Evolutionary conservation across 805 yeast genomes (phyloP), one percentile per base, ranked within the genome.

Genomic region (Kluyveromyces aestuarii): DNA sequence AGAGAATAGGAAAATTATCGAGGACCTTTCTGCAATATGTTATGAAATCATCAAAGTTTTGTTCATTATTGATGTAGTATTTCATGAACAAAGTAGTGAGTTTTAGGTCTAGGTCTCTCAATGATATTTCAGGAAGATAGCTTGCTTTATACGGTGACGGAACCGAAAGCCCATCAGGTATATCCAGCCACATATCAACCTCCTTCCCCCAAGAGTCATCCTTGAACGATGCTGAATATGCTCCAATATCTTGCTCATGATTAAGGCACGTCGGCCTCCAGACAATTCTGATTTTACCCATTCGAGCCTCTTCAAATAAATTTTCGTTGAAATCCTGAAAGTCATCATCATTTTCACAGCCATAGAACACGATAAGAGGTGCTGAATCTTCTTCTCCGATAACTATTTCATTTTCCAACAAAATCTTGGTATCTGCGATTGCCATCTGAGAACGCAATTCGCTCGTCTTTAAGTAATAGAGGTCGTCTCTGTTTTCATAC

Each of bases 391-490:
- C 60, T 2, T 52, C 43, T 0, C 95, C 95, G 44, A 87, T 71
- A 0, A 84, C 68, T 49, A 88, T 72, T 58, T 91, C 97, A 51
- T 77, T 75, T 0, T 79, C 71, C 3, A 67, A 41, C 14, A 67
- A 27, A 2, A 57, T 45, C 4, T 50, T 44, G 4, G 50, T 50
- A 42, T 60, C 64, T 1, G 54, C 43, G 8, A 55, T 30, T 19
- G 25, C 25, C 8, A 55, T 50, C 46, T 63, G 68, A 10, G 46
- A 49, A 21, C 52, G 47, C 6, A 61, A 56, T n/a, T 69, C 67
- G 25, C 70, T 70, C 0, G 87, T 77, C 61, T 84, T 82, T 49
- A 93, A 71, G 2, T 96, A 95, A 63, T 79, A 93, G 1, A 88
- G 75, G 49, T 84, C 95, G 48, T 79, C 86, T 2, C 82, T 69